Base-by-base conservation (phyloP, 768 basidiomycete species). In the Lentinula aciculospora region DNA sequence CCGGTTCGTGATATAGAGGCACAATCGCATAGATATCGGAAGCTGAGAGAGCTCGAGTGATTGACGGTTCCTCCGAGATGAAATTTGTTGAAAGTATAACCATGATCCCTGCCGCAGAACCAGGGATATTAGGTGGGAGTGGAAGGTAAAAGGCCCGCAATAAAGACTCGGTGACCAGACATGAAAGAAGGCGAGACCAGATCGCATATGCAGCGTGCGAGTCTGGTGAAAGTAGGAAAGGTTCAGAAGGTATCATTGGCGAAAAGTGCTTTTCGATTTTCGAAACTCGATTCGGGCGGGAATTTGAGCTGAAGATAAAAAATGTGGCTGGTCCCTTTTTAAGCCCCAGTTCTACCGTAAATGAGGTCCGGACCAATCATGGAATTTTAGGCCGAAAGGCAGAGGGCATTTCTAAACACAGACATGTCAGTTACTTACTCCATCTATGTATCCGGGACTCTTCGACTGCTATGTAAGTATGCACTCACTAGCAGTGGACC, bases 1-100 rank as follows among this genome's bases (percentile, higher is more conserved):
- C 71, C 2, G 82, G 82, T 19, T 74, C 49, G 59, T 75, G 70
- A 27, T 72, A 78, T 25, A 84, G 66, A 4, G 80, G 78, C 17
- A 82, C 69, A 32, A 82, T 70, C 31, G 69, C 76, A 42, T 79
- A 79, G 37, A 83, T 69, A 65, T 81, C 80, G 49, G 66, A 64
- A 36, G 72, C 66, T 46, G 67, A 65, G 15, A 79, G 64, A 10
- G 71, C 62, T 27, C 72, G 65, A 27, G 71, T 60, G 40, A 74
- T 64, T 28, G 69, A 51, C 12, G 69, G 69, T 21, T 69, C 64
- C 59, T 70, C 73, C 46, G 68, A 69, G 58, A 69, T 65, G 28
- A 75, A 63, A 60, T 71, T 69, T 4, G 70, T 69, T 1, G 76
- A 72, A 36, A 77, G 67, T 37, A 78, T 66, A 40, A 76, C 67